Evolutionary conservation across 257 asterid genomes (phyloP).

Genomic region (Nicotiana obtusifolia): DNA sequence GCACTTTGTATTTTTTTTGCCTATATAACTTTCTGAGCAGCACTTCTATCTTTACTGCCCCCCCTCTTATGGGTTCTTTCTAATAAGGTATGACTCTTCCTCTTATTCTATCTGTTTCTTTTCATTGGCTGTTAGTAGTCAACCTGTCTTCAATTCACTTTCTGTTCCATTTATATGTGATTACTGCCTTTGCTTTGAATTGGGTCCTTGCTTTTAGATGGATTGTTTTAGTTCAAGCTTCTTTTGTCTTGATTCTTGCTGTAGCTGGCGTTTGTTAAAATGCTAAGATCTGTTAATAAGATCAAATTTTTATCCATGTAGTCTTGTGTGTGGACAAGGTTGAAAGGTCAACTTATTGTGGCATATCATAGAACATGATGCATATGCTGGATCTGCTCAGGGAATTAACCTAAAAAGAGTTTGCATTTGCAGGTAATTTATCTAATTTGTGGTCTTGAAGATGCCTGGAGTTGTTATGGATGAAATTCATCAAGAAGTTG

Average conservation of each 20-base stretch:
- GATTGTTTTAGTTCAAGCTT: conserved; percentile 1
- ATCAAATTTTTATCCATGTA: neutral
- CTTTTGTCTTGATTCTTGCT: conserved; percentile 7
- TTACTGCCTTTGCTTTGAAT: neutral
- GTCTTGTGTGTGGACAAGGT: neutral
- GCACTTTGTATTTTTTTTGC: neutral
- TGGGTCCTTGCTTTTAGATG: conserved; percentile 5
- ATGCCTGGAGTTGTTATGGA: conserved; percentile 78
- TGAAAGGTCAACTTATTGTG: neutral
- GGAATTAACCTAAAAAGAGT: neutral
- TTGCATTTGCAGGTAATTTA: conserved; percentile 26
- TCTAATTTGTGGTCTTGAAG: conserved; percentile 22
- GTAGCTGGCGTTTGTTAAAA: conserved; percentile 9
- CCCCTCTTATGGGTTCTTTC: conserved; percentile 22
- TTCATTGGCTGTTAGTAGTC: neutral
- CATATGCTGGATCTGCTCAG: conserved; percentile 9
- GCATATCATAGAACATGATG: neutral
- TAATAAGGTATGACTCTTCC: conserved; percentile 23
- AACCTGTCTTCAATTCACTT: neutral
- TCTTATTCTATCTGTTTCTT: neutral
- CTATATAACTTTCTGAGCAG: conserved; percentile 13
- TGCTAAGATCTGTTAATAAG: conserved; percentile 34
- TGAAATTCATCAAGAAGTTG: conserved; percentile 45
- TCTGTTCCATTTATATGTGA: neutral
- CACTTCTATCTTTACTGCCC: conserved; percentile 12